phyloP scores from a whole-genome alignment of 805 yeast species.

The Saccharomyces mikatae region DNA sequence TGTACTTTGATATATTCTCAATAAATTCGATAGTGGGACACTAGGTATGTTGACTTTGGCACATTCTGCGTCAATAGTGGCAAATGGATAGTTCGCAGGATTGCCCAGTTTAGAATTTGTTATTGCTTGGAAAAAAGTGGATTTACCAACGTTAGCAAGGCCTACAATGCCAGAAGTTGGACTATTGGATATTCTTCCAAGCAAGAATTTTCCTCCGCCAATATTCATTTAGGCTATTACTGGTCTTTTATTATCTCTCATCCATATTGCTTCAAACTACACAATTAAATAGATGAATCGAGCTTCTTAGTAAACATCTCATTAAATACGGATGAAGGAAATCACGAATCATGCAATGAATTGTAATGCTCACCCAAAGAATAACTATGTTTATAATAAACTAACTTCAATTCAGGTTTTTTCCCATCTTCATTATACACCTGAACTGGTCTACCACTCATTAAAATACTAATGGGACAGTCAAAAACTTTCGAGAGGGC shows the following conservation, averaged over 20 bases:
- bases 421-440: conserved; percentile 51
- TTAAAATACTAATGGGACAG: conserved; percentile 66
- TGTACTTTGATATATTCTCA: conserved; percentile 49
- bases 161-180: conserved; percentile 88
- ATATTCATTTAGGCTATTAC: conserved; percentile 24
- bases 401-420: conserved; percentile 54
- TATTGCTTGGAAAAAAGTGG: conserved; percentile 95
- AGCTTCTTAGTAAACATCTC: not conserved
- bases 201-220: conserved; percentile 44
- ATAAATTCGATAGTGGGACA: conserved; percentile 46
- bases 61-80: conserved; percentile 77
- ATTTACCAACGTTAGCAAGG: conserved; percentile 89
- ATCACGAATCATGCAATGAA: conserved; percentile 51
- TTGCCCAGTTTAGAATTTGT: conserved; percentile 87
- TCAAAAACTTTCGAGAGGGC: conserved; percentile 68
- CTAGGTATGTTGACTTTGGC: conserved; percentile 68
- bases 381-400: conserved; percentile 75
- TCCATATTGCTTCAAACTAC: not conserved
- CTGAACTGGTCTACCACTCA: conserved; percentile 68
- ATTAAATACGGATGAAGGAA: not conserved
- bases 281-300: not conserved
- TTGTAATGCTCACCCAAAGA: conserved; percentile 96
- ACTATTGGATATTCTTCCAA: conserved; percentile 73
- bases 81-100: conserved; percentile 97
- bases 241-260: not conserved